These are phyloP conservation scores for Cladophialophora chaetospira DNA, from an alignment of 2,329 filamentous ascomycete species.

Conservation along the genomic window DNA sequence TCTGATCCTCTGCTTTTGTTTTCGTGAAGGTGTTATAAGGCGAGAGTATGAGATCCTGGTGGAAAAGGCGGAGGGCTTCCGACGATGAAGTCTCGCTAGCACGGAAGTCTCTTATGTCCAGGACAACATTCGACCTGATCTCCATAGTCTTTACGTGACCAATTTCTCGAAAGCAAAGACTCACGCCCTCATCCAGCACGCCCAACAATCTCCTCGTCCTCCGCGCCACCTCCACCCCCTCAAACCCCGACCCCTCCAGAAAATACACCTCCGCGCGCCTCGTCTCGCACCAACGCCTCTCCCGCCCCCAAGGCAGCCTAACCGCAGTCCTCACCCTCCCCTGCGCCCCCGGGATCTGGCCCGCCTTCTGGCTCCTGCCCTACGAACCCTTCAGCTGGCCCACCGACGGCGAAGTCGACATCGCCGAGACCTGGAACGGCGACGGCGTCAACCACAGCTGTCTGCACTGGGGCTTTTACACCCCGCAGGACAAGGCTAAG, in stretches of 20 bases:
- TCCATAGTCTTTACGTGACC: too few relatives aligned
- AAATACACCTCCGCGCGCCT: slow-evolving; percentile 33
- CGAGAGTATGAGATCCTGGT: too few relatives aligned
- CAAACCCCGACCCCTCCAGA: slow-evolving; percentile 22
- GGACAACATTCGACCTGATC: too few relatives aligned
- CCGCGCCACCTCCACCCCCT: slow-evolving; percentile 27
- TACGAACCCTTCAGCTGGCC: slow-evolving; percentile 33
- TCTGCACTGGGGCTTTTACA: slow-evolving; percentile 34
- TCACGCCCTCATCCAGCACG: slow-evolving; percentile 12
- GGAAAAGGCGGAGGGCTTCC: too few relatives aligned
- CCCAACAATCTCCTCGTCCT: slow-evolving; percentile 30
- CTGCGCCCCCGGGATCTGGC: slow-evolving; percentile 31
- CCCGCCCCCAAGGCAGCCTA: slow-evolving; percentile 28
- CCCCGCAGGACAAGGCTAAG: slow-evolving; percentile 30
- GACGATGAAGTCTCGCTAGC: too few relatives aligned
- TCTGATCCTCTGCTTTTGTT: neutral
- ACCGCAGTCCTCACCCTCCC: slow-evolving; percentile 29
- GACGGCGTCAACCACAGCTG: slow-evolving; percentile 31
- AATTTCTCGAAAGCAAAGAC: neutral
- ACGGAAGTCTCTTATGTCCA: too few relatives aligned
- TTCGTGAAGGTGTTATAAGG: neutral
- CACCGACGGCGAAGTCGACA: slow-evolving; percentile 33
- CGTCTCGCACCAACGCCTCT: slow-evolving; percentile 30
- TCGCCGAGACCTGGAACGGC: slow-evolving; percentile 34
- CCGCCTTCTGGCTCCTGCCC: slow-evolving; percentile 34